Evolutionary conservation across 139 green algal species (phyloP), one percentile per base, ranked within the genome.

Genomic region (Ostreobium quekettii): DNA sequence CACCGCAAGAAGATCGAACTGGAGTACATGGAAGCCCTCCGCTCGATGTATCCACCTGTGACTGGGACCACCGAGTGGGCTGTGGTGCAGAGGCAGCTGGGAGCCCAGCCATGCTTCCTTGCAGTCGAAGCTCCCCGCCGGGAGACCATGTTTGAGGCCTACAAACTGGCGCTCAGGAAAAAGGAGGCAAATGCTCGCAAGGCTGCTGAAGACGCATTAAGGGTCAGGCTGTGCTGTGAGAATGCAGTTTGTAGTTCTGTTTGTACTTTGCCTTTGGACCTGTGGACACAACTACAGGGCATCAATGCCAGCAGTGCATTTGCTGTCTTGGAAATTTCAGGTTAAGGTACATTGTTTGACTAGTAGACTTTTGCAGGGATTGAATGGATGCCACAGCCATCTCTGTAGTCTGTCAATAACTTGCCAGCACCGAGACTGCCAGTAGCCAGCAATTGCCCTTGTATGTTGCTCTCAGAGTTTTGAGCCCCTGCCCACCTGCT

Each of bases 321-420:
- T 42, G 8, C 47, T 35, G 11, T n/a, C 26, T 48, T 11, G 8
- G 7, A 36, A 65, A 35, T 48, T 65, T 47, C 26, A 32, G 29
- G 4, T 46, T n/a, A 26, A 42, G 11, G 42, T 46, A 11, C 47
- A 48, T n/a, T 48, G 4, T 62, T 62, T 15, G 32, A 7, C 7
- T 26, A 15, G 53, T 37, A 8, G 32, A 37, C 53, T 62, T 19
- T 7, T 11, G 7, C 33, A 19, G 53, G 15, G n/a, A n/a, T n/a
- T n/a, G n/a, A n/a, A n/a, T n/a, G n/a, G n/a, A n/a, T n/a, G 33
- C 53, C 53, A 62, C 53, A 37, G 53, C 33, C 32, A 62, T 62
- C 7, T 7, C 32, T 26, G 33, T 7, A 37, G 32, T 62, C 33
- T 7, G 8, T 15, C 19, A 19, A 6, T 29, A 6, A 62, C 6